Base-by-base conservation (phyloP, 768 basidiomycete species). In the Mycena filopes region DNA sequence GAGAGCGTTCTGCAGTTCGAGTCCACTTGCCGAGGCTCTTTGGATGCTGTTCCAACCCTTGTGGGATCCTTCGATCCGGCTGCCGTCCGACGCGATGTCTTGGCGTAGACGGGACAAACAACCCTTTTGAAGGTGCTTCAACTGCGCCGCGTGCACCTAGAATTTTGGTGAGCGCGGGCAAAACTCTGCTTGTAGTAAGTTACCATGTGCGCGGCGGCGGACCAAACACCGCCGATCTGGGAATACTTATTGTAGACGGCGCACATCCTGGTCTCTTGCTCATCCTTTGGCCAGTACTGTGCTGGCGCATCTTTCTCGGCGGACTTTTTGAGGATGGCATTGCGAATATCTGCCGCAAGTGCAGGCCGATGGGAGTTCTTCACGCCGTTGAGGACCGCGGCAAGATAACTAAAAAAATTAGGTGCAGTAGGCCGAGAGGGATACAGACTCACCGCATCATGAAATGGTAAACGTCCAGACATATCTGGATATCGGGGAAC, bases 11-110 rank as follows among this genome's bases (percentile, higher is more conserved):
- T 57, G 61, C 9, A 67, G 46, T 12, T 56, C 66, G 15, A 67
- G 26, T 1, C 66, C 66, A 20, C 60, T 67, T 0, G 65, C 54
- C 15, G 31, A 18, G 5, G 60, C 43, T 12, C 58, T 46, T 26
- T 67, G 65, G 9, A 67, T 26, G 21, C 65, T 63, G 33, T 62
- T 67, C 65, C 65, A 67, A 2, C 65, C 65, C 29, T 66, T 66
- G 46, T 61, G 65, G 12, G 65, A 66, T 0, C 65, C 65, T 25
- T 67, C 65, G 40, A 67, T 67, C 4, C 50, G 59, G 15, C 50
- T 60, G 2, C 59, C 59, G 21, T 60, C 59, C 8, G 59, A 43
- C 7, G 51, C 47, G 23, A 67, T 29, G 11, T 62, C 60, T 6
- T 67, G 20, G 0, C 53, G 38, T 28, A 20, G 60, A 2, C 65